These are phyloP conservation scores for Isatis tinctoria DNA, from an alignment of 345 rosid genomes.

Conservation along the genomic window DNA sequence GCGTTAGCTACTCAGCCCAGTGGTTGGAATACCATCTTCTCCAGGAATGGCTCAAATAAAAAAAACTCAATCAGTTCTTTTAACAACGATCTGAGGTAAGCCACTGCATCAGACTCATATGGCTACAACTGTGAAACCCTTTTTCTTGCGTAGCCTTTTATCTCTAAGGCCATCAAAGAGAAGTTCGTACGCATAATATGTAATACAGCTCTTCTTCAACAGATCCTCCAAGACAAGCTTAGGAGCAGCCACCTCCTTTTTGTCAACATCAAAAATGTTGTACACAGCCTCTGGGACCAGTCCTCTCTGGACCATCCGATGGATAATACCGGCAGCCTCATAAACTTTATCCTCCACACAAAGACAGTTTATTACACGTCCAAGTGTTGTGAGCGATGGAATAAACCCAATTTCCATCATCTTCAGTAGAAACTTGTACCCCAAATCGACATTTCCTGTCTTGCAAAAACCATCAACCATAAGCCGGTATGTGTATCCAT, in stretches of 20 bases:
- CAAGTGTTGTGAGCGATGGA: constrained; percentile 69
- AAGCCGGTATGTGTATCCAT: constrained; percentile 67
- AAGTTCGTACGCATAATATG: constrained; percentile 78
- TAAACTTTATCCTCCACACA: constrained; percentile 59
- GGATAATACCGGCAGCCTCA: constrained; percentile 69
- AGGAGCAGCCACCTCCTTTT: constrained; percentile 78
- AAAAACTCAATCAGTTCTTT: not conserved
- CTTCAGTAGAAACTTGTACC: constrained; percentile 48
- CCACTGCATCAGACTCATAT: constrained; percentile 10
- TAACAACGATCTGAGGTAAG: not conserved
- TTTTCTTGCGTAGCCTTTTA: constrained; percentile 61
- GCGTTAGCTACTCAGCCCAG: not conserved
- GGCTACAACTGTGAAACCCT: constrained; percentile 26
- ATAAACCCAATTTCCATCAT: constrained; percentile 57
- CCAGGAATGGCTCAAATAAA: not conserved
- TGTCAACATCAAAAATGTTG: constrained; percentile 69
- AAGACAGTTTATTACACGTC: constrained; percentile 81
- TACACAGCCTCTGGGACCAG: constrained; percentile 75
- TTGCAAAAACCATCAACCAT: constrained; percentile 86
- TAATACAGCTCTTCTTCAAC: constrained; percentile 75
- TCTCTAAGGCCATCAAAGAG: constrained; percentile 81
- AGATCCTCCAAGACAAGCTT: constrained; percentile 87
- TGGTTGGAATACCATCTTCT: not conserved
- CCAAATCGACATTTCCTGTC: constrained; percentile 57
- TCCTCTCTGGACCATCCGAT: constrained; percentile 61